These are phyloP conservation scores for Apostasia ramifera DNA, from an alignment of 106 monocot genomes.

Conservation along the genomic window DNA sequence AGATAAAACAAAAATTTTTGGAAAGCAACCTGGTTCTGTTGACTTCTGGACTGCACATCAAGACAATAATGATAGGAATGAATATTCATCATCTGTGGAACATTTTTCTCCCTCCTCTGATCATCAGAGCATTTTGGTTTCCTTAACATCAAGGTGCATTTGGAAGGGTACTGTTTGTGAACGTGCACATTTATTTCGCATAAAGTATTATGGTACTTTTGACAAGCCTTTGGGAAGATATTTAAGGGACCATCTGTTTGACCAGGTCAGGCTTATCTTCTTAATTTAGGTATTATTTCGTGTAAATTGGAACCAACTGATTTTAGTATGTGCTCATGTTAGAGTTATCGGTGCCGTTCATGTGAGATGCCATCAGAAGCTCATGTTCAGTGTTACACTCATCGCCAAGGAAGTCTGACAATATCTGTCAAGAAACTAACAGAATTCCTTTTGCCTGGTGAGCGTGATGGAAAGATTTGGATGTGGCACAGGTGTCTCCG, in stretches of 20 bases:
- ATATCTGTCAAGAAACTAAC: constrained; percentile 76
- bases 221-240: constrained; percentile 90
- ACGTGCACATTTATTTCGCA: constrained; percentile 79
- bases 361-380: constrained; percentile 93
- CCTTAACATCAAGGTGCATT: constrained; percentile 73
- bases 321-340: constrained; percentile 6
- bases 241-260: constrained; percentile 81
- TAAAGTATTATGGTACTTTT: constrained; percentile 85
- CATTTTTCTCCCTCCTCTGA: constrained; percentile 67
- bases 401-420: constrained; percentile 80
- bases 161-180: constrained; percentile 95
- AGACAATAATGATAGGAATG: constrained; percentile 17
- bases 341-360: constrained; percentile 61
- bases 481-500: constrained; percentile 90
- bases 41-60: constrained; percentile 19
- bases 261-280: constrained; percentile 44
- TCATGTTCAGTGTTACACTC: constrained; percentile 91
- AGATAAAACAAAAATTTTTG: constrained; percentile 4
- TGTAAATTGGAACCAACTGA: not conserved
- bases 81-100: constrained; percentile 18
- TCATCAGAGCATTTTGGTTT: constrained; percentile 91
- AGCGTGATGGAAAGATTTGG: constrained; percentile 87
- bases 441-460: constrained; percentile 46
- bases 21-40: constrained; percentile 11
- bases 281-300: constrained; percentile 1